Percentiles rank a stretch among this genome's conserved stretches.
These are phyloP conservation scores for Malbranchea zuffiana DNA, from an alignment of 2,329 filamentous ascomycete species.

Conservation along the genomic window DNA sequence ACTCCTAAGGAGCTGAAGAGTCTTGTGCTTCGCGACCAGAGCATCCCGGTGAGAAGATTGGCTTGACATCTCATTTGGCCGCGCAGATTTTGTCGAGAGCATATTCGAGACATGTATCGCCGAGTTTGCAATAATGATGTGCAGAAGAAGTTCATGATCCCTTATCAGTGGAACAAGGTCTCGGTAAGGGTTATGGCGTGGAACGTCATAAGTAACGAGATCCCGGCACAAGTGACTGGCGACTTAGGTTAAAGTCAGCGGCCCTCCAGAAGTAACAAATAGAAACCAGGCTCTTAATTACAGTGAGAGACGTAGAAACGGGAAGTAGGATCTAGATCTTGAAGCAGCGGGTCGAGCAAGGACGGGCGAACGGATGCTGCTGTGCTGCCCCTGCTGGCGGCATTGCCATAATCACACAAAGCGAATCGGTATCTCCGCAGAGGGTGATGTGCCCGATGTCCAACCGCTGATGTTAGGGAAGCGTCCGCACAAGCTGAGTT, in stretches of 20 bases:
- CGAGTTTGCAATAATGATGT: constrained; percentile 8
- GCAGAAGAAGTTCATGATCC: constrained; percentile 6
- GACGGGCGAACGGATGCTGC: constrained; percentile 1
- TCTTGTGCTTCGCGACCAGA: constrained; percentile 26
- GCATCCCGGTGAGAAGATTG: constrained; percentile 5
- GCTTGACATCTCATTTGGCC: neutral
- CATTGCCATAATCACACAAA: neutral
- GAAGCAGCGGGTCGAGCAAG: constrained; percentile 35
- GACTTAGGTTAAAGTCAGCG: constrained; percentile 16
- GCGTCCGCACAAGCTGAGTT: too few species aligned
- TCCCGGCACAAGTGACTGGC: constrained; percentile 3
- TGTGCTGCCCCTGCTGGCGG: neutral
- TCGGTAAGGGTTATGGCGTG: constrained; percentile 9
- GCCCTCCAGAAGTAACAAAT: constrained; percentile 39
- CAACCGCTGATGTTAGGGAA: neutral
- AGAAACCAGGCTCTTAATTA: constrained; percentile 17
- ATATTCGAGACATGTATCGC: constrained; percentile 9
- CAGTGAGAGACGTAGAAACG: constrained; percentile 40
- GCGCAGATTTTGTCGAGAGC: neutral
- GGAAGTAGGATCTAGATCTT: constrained; percentile 35
- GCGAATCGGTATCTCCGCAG: constrained; percentile 4
- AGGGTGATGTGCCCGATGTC: neutral
- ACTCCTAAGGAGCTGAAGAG: constrained; percentile 33
- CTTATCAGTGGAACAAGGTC: constrained; percentile 6
- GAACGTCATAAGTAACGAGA: constrained; percentile 8